Evolutionary conservation across 2,329 filamentous ascomycete species (phyloP), one percentile per base, ranked within the genome.

Genomic region (Colletotrichum trifolii): DNA sequence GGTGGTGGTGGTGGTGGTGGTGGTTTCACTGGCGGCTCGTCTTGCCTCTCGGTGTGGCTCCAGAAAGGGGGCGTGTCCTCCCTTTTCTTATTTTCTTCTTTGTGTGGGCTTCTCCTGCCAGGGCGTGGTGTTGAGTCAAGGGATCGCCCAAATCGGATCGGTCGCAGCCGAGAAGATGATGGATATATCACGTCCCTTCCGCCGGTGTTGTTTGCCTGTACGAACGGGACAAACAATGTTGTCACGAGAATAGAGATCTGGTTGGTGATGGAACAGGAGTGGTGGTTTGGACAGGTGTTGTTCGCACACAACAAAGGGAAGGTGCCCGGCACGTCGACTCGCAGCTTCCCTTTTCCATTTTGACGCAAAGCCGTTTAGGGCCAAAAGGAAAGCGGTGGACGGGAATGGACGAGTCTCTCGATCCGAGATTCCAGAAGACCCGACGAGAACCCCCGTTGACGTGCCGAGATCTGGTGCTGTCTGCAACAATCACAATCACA

Each of bases 1-100:
- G 54, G 45, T 58, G 38, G 55, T 50, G 35, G 17, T 48, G 25
- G 25, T 48, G 17, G 45, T 57, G 45, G 33, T 58, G 54, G 45
- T 58, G 38, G 55, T 50, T 25, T 58, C 9, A 50, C 25, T 15
- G 3, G 25, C 25, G 25, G 25, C 25, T 17, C 25, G 55, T 33
- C 42, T 39, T 40, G 46, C 55, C 55, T 43, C 33, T 11, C 6
- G 17, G 13, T 43, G 55, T 58, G 38, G 46, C 55, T 46, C 38
- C 1, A 25, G 43, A 25, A 36, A 39, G 45, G 25, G 25, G 55
- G 46, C 25, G 12, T 13, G n/a, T 45, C n/a, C 55, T 58, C 47
- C 46, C 39, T 48, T 48, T 35, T 48, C 25, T 54, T 36, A 25
- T 35, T 39, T 35, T 39, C 45, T 43, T 13, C 25, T 13, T 17